These are phyloP conservation scores for Crithidia brevicula DNA, from an alignment of 208 protist species.

Conservation along the genomic window DNA sequence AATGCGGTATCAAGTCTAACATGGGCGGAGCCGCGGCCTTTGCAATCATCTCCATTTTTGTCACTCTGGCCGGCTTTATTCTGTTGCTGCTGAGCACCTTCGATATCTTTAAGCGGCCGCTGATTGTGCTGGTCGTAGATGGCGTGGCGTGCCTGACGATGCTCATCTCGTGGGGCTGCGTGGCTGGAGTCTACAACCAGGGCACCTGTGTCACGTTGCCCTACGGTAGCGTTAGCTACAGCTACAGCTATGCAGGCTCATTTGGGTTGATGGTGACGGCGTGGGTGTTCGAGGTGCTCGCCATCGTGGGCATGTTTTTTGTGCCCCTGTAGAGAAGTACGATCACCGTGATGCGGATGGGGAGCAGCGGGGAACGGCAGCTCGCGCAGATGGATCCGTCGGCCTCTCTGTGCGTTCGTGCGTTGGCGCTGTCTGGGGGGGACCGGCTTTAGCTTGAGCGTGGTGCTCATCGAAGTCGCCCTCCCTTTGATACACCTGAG, in stretches of 20 bases:
- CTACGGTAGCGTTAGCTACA: constrained; percentile 21
- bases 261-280: constrained; percentile 51
- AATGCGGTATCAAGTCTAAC: constrained; percentile 36
- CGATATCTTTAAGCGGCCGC: constrained; percentile 27
- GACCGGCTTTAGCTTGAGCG: too few relatives aligned
- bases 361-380: not conserved
- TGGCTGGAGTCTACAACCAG: constrained; percentile 38
- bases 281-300: constrained; percentile 43
- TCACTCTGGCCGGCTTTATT: constrained; percentile 35
- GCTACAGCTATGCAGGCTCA: constrained; percentile 33
- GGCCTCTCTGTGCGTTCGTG: too few relatives aligned
- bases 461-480: too few relatives aligned
- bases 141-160: constrained; percentile 39
- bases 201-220: constrained; percentile 33
- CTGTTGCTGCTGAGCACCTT: constrained; percentile 28
- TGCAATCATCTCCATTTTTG: constrained; percentile 50
- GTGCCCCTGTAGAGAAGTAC: constrained; percentile 26
- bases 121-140: constrained; percentile 34
- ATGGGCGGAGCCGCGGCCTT: constrained; percentile 52
- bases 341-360: too few relatives aligned
- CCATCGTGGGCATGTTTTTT: constrained; percentile 37
- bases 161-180: constrained; percentile 42
- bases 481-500: too few relatives aligned
- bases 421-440: too few relatives aligned
- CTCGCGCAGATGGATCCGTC: not conserved